Evolutionary conservation across 495 filamentous ascomycete species (phyloP).

Genomic region (Xylaria acuta): DNA sequence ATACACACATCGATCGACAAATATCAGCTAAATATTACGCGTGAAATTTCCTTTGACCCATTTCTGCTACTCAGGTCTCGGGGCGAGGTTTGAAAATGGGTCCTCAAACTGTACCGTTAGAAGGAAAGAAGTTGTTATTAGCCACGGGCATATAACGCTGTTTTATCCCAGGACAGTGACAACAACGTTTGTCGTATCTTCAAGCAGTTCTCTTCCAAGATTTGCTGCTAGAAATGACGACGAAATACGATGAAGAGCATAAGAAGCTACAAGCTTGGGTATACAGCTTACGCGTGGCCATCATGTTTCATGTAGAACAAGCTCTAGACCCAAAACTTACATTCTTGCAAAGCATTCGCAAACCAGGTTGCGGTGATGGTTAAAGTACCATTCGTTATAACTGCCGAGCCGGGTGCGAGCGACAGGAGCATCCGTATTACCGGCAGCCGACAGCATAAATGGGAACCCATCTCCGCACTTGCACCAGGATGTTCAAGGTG

Average conservation of each 20-base stretch:
- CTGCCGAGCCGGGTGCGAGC: constrained; percentile 14
- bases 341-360: background rate
- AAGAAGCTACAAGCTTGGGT: background rate
- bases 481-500: constrained; percentile 1
- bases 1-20: too few relatives aligned
- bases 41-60: background rate
- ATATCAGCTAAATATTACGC: background rate
- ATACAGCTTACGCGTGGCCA: background rate
- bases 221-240: background rate
- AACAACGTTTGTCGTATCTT: background rate
- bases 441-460: constrained; percentile 25
- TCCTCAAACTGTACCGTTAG: background rate
- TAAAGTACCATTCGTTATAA: constrained; percentile 1
- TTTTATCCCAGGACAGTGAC: too few relatives aligned
- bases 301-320: background rate
- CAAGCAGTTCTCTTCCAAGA: background rate
- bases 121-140: background rate
- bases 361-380: background rate
- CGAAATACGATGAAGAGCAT: background rate
- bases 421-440: constrained; percentile 11
- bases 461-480: background rate
- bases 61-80: background rate
- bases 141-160: background rate
- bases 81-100: background rate
- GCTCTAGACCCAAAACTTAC: background rate